Percentiles rank a stretch among this genome's conserved stretches.
Conservation (phyloP, 805 yeast genomes). For the Zygosaccharomyces rouxii region DNA sequence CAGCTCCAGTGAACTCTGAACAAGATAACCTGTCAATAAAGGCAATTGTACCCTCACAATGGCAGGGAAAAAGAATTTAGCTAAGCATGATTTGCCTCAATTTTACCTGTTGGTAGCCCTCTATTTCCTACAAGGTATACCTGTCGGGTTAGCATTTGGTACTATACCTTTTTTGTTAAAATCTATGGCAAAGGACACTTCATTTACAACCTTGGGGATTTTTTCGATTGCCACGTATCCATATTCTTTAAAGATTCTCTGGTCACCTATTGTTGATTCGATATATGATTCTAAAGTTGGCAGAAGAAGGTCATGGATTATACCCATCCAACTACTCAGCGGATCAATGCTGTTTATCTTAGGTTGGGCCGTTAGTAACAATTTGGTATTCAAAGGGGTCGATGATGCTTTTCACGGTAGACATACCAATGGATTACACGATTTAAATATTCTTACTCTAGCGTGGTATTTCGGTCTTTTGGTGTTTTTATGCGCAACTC, state of each 20-base stretch:
- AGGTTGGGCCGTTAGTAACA: slow-evolving; percentile 46
- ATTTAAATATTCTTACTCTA: slow-evolving; percentile 37
- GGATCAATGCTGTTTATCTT: slow-evolving; percentile 61
- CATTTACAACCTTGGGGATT: slow-evolving; percentile 85
- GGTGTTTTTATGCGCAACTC: slow-evolving; percentile 91
- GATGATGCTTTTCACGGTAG: slow-evolving; percentile 26
- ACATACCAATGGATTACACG: slow-evolving; percentile 10
- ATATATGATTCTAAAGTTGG: slow-evolving; percentile 64
- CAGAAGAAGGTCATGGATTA: slow-evolving; percentile 87
- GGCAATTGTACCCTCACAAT: too few relatives aligned
- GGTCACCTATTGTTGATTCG: slow-evolving; percentile 97
- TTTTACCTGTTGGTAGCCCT: slow-evolving; percentile 68
- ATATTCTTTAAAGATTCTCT: slow-evolving; percentile 81
- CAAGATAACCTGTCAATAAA: not conserved
- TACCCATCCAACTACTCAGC: slow-evolving; percentile 84
- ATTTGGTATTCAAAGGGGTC: slow-evolving; percentile 44
- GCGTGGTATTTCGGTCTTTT: slow-evolving; percentile 70
- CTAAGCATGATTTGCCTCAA: slow-evolving; percentile 60
- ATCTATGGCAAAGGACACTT: slow-evolving; percentile 51
- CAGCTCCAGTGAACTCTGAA: not conserved
- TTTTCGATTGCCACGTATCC: slow-evolving; percentile 94
- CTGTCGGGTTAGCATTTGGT: slow-evolving; percentile 94
- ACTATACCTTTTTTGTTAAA: slow-evolving; percentile 87
- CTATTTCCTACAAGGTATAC: slow-evolving; percentile 91
- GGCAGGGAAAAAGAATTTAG: slow-evolving; percentile 17